phyloP scores from a whole-genome alignment of 768 basidiomycete genomes.

The Naganishia friedmannii region DNA sequence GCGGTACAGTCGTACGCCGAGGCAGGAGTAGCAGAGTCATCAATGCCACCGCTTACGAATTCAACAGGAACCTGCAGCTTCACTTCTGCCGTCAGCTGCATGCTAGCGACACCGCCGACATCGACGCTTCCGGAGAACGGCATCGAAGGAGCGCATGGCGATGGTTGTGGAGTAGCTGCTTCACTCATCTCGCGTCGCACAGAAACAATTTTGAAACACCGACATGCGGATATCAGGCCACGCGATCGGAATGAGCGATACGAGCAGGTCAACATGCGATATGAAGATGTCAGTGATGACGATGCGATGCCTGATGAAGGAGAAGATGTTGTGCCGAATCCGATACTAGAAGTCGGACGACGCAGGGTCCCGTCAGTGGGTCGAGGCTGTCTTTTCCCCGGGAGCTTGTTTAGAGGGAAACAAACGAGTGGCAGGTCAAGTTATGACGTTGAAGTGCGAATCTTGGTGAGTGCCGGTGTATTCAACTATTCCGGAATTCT shows the following conservation, averaged over 20 bases:
- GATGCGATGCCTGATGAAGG: background rate
- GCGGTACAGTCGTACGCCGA: background rate
- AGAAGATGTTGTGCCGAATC: slow-evolving; percentile 35
- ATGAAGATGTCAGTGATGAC: background rate
- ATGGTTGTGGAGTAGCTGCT: background rate
- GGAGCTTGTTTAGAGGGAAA: slow-evolving; percentile 81
- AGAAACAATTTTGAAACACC: background rate
- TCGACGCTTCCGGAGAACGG: background rate
- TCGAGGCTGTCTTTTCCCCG: slow-evolving; percentile 63
- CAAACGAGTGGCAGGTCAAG: slow-evolving; percentile 91
- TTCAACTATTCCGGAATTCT: background rate
- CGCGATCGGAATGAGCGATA: background rate
- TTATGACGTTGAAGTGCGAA: slow-evolving; percentile 89
- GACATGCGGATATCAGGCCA: background rate
- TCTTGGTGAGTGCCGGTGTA: slow-evolving; percentile 65
- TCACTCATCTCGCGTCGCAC: background rate
- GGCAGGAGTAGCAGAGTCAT: background rate
- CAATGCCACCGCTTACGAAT: background rate
- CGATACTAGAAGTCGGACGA: slow-evolving; percentile 43
- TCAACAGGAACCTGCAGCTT: background rate
- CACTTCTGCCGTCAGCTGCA: background rate
- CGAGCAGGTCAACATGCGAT: background rate
- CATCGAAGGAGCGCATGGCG: background rate
- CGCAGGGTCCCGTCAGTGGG: slow-evolving; percentile 39
- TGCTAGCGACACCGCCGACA: background rate